Evolutionary conservation across 805 yeast genomes (phyloP), one percentile per base, ranked within the genome.

Genomic region (Lipomyces japonicus): DNA sequence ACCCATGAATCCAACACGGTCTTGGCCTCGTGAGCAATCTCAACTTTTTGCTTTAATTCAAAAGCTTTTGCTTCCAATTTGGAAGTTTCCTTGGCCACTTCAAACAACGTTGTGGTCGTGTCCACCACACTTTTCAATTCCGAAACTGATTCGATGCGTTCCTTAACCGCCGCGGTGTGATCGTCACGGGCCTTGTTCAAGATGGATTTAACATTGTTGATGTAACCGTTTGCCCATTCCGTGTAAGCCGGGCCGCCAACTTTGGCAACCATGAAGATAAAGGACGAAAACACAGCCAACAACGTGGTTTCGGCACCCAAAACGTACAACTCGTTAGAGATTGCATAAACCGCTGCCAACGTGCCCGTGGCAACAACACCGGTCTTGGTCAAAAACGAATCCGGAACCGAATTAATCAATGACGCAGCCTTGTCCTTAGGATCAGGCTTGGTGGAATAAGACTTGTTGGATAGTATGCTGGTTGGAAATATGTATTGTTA

Each of bases 1-100:
- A 90, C 97, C 98, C 98, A 93, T 14, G 97, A 88, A 75, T 93
- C 98, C 69, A 93, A 81, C 55, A 91, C 95, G 51, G 93, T 75
- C 77, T 86, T 89, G 67, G 97, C 97, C 78, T 89, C 96, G 57
- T 75, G 64, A 51, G 95, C 91, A 61, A 89, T 79, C 58, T 82
- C 89, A 61, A 87, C 89, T 68, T 82, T 73, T 78, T 93, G 98
- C 77, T 89, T 85, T 71, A 87, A 80, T 75, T 86, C 95, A 67
- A 90, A 93, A 50, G 91, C 81, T 74, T 88, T 80, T 59, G 96
- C 95, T 80, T 93, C 98, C 67, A 90, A 79, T 75, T 85, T 80
- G 62, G 95, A 96, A 58, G 98, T 91, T 76, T 93, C 96, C 78
- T 88, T 90, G 57, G 98, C 91, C 52, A 91, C 80, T 65, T 87